Conservation (phyloP, 2,329 filamentous ascomycete species). For the Aspergillus texensis region DNA sequence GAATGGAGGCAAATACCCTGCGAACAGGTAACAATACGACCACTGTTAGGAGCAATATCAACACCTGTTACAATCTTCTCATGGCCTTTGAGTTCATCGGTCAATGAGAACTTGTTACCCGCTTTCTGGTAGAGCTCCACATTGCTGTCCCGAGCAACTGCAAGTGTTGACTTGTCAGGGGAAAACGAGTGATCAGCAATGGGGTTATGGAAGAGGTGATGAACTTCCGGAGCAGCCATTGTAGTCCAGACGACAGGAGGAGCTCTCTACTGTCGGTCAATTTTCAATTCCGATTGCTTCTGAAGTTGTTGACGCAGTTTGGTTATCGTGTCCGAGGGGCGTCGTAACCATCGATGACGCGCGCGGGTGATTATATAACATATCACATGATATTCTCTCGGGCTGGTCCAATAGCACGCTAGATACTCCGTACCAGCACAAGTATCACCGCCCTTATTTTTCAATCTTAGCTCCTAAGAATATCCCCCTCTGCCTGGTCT, state of each 20-base stretch:
- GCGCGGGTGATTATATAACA: constrained; percentile 20
- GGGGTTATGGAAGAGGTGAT: constrained; percentile 94
- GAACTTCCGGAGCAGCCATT: constrained; percentile 87
- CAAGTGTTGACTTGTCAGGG: constrained; percentile 82
- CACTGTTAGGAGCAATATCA: constrained; percentile 87
- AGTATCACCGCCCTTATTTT: neutral
- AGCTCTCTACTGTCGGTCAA: constrained; percentile 91
- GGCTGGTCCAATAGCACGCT: constrained; percentile 2
- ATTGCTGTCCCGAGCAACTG: constrained; percentile 85
- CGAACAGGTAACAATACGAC: constrained; percentile 95
- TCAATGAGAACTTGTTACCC: constrained; percentile 76
- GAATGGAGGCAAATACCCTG: constrained; percentile 63
- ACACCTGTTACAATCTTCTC: constrained; percentile 97
- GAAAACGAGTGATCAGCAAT: constrained; percentile 99
- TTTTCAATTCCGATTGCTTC: neutral
- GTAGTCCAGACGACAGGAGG: constrained; percentile 72
- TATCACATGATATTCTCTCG: constrained; percentile 22
- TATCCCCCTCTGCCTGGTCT: neutral
- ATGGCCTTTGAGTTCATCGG: constrained; percentile 92
- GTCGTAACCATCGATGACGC: constrained; percentile 24
- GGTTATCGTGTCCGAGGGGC: neutral
- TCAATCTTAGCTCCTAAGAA: neutral
- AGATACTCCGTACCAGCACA: neutral
- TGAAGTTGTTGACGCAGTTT: neutral
- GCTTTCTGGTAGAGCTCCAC: constrained; percentile 83